phyloP scores from a whole-genome alignment of 345 rosid species.

The Eutrema japonicum region DNA sequence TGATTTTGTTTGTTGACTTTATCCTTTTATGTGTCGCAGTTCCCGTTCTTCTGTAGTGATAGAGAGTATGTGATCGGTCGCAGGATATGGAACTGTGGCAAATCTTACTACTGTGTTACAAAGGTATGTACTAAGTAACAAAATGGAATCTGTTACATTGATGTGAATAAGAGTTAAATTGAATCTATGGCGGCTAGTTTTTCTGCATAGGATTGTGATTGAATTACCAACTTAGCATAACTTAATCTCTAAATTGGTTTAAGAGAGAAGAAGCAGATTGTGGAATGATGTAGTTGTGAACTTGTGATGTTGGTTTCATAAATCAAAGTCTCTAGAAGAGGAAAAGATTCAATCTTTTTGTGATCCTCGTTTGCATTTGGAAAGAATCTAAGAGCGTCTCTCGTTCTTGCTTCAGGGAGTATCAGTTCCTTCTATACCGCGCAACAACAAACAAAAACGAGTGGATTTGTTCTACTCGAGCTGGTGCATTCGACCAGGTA shows the following conservation, averaged over 20 bases:
- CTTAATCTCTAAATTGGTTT: not conserved
- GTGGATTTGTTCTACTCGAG: constrained; percentile 84
- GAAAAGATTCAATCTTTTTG: not conserved
- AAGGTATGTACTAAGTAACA: constrained; percentile 57
- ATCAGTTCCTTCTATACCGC: constrained; percentile 57
- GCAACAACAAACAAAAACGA: constrained; percentile 58
- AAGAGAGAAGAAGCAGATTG: not conserved
- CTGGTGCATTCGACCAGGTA: constrained; percentile 84
- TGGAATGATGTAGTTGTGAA: not conserved
- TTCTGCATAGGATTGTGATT: not conserved
- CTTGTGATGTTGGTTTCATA: not conserved
- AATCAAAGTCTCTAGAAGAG: not conserved
- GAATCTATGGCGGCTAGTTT: not conserved
- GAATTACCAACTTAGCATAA: not conserved
- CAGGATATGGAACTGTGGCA: constrained; percentile 69
- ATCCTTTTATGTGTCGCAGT: constrained; percentile 48
- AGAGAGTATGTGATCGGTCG: constrained; percentile 86
- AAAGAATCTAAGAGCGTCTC: constrained; percentile 18
- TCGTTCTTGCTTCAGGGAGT: constrained; percentile 57
- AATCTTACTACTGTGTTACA: constrained; percentile 72
- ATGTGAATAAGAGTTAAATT: constrained; percentile 8
- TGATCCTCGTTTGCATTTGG: not conserved
- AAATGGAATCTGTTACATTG: not conserved
- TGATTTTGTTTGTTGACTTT: not conserved
- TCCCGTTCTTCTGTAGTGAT: constrained; percentile 84